Base-by-base conservation (phyloP, 345 rosid species). In the Murraya paniculata region DNA sequence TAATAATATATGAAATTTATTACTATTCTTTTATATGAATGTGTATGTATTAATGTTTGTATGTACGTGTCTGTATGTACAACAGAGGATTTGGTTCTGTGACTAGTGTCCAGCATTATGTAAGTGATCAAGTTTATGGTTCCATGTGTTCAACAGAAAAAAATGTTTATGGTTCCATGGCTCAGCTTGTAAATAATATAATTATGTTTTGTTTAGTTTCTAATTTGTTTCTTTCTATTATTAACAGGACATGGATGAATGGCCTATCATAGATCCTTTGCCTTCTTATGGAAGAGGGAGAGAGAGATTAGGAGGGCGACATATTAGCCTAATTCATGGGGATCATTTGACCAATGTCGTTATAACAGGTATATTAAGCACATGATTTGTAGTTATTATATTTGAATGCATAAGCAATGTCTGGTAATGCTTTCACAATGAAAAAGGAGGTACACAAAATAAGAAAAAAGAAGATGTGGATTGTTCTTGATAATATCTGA, bases 271-370 rank as follows among this genome's bases (percentile, higher is more conserved):
- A 78, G 90, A 90, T 86, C 90, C 99, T 13, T 84, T 97, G 83
- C 98, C 98, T 85, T 97, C 99, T 73, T 94, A 97, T 85, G 99
- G 99, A 87, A 92, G 99, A 86, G 99, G 99, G 73, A 90, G 99
- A 81, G 99, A 97, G 86, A 91, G 99, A 82, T 81, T 87, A 82
- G 98, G 99, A 71, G 98, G 91, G 77, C 90, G 99, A 80, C 98
- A 97, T 80, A 91, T 97, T 64, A 97, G 99, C 85, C 98, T 97
- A 81, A 91, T 97, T 77, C 99, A 97, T 80, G 99, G 99, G 79
- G 84, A 97, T 79, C 93, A 91, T 27, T 95, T 97, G 77, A 79
- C 81, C n/a, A 83, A 97, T 86, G 98, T 97, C 31, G 87, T 94
- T 79, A 89, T 96, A 66, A 92, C 98, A 90, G 99, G 98, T 96